phyloP scores from a whole-genome alignment of 176 grass and related monocot genomes.

The Pontederia paniculata region DNA sequence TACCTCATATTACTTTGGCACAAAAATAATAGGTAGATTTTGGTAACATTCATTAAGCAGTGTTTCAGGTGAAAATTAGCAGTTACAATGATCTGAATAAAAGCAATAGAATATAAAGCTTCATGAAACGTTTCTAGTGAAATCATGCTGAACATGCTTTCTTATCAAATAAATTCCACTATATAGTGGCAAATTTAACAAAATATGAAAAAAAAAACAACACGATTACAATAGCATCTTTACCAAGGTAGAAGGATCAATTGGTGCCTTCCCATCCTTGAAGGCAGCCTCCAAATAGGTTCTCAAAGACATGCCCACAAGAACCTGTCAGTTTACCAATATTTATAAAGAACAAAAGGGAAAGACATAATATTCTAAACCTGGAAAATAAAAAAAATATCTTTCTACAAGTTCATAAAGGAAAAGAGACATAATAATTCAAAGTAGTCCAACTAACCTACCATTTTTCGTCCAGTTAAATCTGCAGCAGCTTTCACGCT shows the following conservation, averaged over 20 bases:
- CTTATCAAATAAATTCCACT: constrained; percentile 11
- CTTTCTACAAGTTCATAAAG: no score
- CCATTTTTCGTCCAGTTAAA: constrained; percentile 82
- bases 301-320: constrained; percentile 96
- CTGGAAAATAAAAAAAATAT: constrained; percentile 2
- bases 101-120: no score
- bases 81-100: no score
- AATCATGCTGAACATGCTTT: background rate
- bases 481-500: constrained; percentile 98
- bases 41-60: no score
- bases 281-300: constrained; percentile 99
- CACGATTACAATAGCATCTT: constrained; percentile 20
- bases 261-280: constrained; percentile 93
- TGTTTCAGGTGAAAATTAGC: no score
- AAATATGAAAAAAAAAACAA: background rate
- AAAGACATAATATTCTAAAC: background rate
- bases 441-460: constrained; percentile 23
- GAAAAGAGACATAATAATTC: background rate
- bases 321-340: constrained; percentile 58
- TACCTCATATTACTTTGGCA: no score
- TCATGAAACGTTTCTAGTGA: no score
- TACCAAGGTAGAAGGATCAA: constrained; percentile 99
- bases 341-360: constrained; percentile 13
- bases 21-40: no score
- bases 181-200: constrained; percentile 3